Evolutionary conservation across 257 asterid genomes (phyloP).

Genomic region (Nicotiana tomentosiformis): DNA sequence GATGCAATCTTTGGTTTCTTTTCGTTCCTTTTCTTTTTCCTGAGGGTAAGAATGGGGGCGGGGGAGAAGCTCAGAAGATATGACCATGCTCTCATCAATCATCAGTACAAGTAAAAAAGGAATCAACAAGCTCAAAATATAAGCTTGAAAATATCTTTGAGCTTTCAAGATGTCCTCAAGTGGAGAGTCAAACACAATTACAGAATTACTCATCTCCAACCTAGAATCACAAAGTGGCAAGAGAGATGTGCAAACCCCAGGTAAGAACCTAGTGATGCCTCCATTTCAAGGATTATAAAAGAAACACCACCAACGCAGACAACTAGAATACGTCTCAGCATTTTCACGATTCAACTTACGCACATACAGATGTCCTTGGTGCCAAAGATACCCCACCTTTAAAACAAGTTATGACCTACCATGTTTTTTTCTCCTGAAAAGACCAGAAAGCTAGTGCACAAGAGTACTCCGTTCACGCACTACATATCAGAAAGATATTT

Average conservation of each 20-base stretch:
- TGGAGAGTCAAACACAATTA: not conserved
- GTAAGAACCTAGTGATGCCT: not conserved
- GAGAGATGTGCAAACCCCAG: not conserved
- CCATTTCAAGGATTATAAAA: not conserved
- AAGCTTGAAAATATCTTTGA: too few species aligned
- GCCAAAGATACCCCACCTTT: constrained; percentile 1
- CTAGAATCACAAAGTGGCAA: not conserved
- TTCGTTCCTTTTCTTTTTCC: too few species aligned
- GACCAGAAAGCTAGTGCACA: not conserved
- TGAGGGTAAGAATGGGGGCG: too few species aligned
- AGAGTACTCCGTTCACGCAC: not conserved
- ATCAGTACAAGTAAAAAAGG: too few species aligned
- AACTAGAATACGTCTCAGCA: not conserved
- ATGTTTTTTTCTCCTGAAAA: not conserved
- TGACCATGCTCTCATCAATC: too few species aligned
- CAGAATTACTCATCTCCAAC: not conserved
- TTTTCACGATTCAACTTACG: not conserved
- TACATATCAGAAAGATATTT: not conserved
- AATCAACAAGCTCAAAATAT: too few species aligned
- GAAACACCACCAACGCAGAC: not conserved
- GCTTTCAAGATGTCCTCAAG: too few species aligned
- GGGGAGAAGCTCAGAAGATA: too few species aligned
- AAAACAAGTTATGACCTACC: not conserved
- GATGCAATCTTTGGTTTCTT: too few species aligned
- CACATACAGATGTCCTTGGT: not conserved